A percentile compares a stretch with the other conserved stretches of the same genome.
These are phyloP conservation scores for Botrytis pseudocinerea DNA, from an alignment of 2,329 filamentous ascomycete genomes.

Conservation along the genomic window DNA sequence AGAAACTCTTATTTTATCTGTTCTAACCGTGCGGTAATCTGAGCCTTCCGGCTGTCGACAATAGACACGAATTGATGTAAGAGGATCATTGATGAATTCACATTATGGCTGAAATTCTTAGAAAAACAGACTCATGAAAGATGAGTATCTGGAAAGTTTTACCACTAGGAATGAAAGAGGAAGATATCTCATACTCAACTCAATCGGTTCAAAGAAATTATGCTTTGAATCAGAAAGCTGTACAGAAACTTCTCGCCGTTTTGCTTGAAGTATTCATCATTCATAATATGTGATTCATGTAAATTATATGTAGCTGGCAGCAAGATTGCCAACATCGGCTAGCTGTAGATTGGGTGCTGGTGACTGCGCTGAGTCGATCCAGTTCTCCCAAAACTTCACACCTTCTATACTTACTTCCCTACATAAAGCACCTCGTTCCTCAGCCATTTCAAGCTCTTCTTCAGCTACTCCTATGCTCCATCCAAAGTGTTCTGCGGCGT, in stretches of 20 bases:
- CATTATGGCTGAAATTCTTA: not conserved
- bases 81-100: not conserved
- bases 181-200: not conserved
- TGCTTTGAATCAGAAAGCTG: not conserved
- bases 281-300: not conserved
- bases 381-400: conserved; percentile 88
- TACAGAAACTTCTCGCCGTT: not conserved
- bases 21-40: no score
- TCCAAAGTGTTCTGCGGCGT: conserved; percentile 84
- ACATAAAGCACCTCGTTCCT: conserved; percentile 83
- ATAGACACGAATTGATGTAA: not conserved
- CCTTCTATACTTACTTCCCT: conserved; percentile 92
- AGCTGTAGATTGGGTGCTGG: conserved; percentile 21
- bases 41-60: not conserved
- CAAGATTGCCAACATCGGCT: conserved; percentile 21
- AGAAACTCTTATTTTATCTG: not conserved
- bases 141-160: not conserved
- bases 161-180: not conserved
- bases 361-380: conserved; percentile 30
- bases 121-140: not conserved
- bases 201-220: not conserved
- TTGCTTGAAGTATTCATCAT: not conserved
- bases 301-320: conserved; percentile 12
- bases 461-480: conserved; percentile 97
- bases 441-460: conserved; percentile 96